Evolutionary conservation across 2,329 filamentous ascomycete genomes (phyloP).

Genomic region (Alternaria sp.): DNA sequence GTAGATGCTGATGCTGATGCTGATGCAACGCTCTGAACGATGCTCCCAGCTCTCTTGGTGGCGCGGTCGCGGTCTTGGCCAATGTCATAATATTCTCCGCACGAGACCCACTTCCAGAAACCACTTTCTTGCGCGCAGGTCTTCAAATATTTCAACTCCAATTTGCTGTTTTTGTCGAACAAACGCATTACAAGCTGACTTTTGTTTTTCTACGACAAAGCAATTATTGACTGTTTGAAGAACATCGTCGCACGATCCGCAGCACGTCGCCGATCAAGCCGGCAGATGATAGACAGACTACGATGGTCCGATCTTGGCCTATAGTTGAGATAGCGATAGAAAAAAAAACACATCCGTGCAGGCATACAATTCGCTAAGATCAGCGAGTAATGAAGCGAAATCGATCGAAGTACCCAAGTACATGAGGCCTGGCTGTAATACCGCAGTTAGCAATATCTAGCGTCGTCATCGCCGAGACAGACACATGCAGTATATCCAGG

Average conservation of each 20-base stretch:
- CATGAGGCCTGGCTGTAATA: not conserved
- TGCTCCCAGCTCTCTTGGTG: not conserved
- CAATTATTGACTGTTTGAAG: not conserved
- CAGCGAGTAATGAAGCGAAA: not conserved
- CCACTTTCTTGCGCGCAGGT: not conserved
- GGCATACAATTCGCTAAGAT: not conserved
- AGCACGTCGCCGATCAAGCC: not conserved
- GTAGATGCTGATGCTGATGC: not conserved
- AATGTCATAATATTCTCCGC: not conserved
- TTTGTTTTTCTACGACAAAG: not conserved
- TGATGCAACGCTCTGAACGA: not conserved
- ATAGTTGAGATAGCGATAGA: not conserved
- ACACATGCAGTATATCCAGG: not conserved
- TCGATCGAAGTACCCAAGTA: not conserved
- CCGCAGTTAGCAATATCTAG: not conserved
- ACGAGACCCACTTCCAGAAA: not conserved
- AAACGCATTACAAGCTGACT: not conserved
- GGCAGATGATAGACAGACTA: not conserved
- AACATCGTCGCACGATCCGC: not conserved
- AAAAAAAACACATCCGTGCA: not conserved
- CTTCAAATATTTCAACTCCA: not conserved
- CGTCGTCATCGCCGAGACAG: not conserved
- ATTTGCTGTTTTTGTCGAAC: not conserved
- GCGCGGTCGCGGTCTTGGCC: not conserved
- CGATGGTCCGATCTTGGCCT: not conserved